Evolutionary conservation across 345 rosid genomes (phyloP).

Genomic region (Eucalyptus brandiana): DNA sequence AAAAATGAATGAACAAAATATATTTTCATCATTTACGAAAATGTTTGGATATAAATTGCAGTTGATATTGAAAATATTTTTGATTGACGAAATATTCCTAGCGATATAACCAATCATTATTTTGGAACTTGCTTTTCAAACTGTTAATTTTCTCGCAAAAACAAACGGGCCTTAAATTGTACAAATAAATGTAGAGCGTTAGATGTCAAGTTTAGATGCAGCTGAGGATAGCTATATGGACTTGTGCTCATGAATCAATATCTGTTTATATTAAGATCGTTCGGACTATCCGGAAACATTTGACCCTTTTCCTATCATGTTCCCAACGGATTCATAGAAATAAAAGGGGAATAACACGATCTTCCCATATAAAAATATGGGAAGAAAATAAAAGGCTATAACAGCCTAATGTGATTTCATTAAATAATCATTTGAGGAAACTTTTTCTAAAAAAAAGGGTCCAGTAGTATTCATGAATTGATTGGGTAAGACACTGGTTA

Average conservation of each 20-base stretch:
- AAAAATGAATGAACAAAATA: neutral
- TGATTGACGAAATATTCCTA: neutral
- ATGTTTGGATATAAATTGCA: rapidly evolving
- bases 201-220: neutral
- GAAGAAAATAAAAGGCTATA: neutral
- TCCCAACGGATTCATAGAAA: neutral
- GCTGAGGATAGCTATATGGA: neutral
- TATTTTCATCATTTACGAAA: neutral
- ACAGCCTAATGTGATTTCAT: neutral
- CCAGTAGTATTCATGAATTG: neutral
- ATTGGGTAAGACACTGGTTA: neutral
- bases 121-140: neutral
- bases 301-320: neutral
- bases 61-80: neutral
- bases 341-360: neutral
- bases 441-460: neutral
- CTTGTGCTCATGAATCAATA: neutral
- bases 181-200: neutral
- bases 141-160: neutral
- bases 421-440: neutral
- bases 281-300: neutral
- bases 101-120: neutral
- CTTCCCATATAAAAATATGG: neutral
- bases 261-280: neutral
- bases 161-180: neutral